These are phyloP conservation scores for Candida albicans DNA, from an alignment of 1,139 yeast genomes.

Conservation along the genomic window DNA sequence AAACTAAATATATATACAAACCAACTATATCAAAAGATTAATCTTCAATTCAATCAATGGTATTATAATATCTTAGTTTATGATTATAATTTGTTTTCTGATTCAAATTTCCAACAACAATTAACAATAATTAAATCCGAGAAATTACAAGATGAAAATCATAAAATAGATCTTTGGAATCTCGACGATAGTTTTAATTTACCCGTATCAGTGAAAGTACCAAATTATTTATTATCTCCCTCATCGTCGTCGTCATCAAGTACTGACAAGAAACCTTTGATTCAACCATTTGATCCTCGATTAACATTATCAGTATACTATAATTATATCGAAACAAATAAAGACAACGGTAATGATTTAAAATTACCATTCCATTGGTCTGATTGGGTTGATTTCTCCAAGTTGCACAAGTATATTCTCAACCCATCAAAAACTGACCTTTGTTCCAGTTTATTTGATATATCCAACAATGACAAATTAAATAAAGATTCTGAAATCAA, in stretches of 20 bases:
- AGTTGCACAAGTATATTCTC: conserved; percentile 42
- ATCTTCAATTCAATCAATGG: conserved; percentile 20
- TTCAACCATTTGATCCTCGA: conserved; percentile 50
- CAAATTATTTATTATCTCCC: conserved; percentile 16
- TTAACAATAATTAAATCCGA: conserved; percentile 17
- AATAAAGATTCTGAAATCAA: conserved; percentile 17
- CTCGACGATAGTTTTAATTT: conserved; percentile 16
- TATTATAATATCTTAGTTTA: conserved; percentile 21
- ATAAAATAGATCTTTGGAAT: conserved; percentile 28
- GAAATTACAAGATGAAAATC: conserved; percentile 20
- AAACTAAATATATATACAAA: conserved; percentile 16
- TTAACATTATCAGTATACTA: conserved; percentile 47
- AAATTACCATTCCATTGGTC: conserved; percentile 37
- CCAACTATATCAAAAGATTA: conserved; percentile 12
- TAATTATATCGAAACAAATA: conserved; percentile 22
- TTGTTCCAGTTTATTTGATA: conserved; percentile 30
- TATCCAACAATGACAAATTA: conserved; percentile 24
- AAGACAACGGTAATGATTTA: no score
- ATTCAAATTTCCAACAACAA: conserved; percentile 17
- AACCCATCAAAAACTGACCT: conserved; percentile 40
- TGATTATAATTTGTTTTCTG: conserved; percentile 21
- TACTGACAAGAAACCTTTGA: neutral
- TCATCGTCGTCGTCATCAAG: neutral
- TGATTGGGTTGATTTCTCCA: conserved; percentile 26
- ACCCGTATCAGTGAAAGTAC: conserved; percentile 21